Percentiles rank a stretch among this genome's conserved stretches.
Conservation (phyloP, 306 rosid species). For the Clitoria ternatea region DNA sequence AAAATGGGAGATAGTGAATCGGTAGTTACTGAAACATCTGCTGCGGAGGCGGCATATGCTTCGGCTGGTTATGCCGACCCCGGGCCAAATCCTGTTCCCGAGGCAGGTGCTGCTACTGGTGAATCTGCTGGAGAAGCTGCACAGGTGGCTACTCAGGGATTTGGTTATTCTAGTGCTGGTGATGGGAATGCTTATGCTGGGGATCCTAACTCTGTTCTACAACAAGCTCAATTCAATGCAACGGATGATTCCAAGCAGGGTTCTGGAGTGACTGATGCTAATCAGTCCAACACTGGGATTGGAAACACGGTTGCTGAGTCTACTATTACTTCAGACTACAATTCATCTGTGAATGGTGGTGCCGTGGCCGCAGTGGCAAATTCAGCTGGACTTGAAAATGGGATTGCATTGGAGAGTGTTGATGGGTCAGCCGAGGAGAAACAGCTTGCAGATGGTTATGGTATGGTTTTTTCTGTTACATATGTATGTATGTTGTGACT, state of each 20-base stretch:
- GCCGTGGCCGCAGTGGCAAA: constrained; percentile 22
- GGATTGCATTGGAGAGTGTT: constrained; percentile 46
- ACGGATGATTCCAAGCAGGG: constrained; percentile 32
- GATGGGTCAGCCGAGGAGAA: constrained; percentile 51
- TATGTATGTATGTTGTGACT: not conserved
- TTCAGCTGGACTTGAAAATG: constrained; percentile 49
- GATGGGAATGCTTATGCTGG: constrained; percentile 40
- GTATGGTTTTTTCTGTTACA: constrained; percentile 30
- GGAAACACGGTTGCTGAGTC: constrained; percentile 38
- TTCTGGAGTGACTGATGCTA: constrained; percentile 33
- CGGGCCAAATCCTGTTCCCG: constrained; percentile 30
- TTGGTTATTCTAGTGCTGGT: constrained; percentile 34
- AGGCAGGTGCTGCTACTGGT: constrained; percentile 24
- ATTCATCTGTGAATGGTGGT: constrained; percentile 51
- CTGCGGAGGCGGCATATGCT: constrained; percentile 35
- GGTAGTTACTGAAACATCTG: constrained; percentile 53
- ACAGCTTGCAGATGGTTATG: constrained; percentile 66
- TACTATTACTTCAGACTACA: constrained; percentile 32
- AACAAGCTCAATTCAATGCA: constrained; percentile 44
- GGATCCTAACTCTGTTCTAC: constrained; percentile 48
- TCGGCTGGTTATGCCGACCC: constrained; percentile 50
- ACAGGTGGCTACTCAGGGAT: constrained; percentile 24
- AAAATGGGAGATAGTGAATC: constrained; percentile 78
- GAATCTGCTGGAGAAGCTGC: constrained; percentile 41
- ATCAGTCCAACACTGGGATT: constrained; percentile 26